Base-by-base conservation (phyloP, 2,329 filamentous ascomycete genomes). In the Botryosphaeria dothidea region DNA sequence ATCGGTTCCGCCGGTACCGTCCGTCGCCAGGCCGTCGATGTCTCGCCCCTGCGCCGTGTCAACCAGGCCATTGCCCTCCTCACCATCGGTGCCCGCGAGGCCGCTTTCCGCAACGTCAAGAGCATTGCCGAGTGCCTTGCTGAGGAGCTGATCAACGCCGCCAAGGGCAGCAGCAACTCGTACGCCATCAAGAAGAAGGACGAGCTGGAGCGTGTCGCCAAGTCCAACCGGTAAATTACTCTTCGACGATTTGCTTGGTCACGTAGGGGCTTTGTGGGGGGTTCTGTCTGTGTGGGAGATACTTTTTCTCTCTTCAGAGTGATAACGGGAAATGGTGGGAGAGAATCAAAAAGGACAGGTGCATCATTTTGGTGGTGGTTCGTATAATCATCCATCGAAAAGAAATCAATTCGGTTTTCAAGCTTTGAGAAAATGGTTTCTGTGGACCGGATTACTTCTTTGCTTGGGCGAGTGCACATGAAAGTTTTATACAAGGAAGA, bases 111-210 rank as follows among this genome's bases (percentile, higher is more conserved):
- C 84, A 99, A 99, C 89, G 91, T 99, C 89, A 99, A 99, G 93
- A 93, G 91, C 80, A 96, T 99, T 82, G 93, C 96, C 78, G 95
- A 99, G 89, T 98, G 95, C 88, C 87, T 99, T 78, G 95, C 95
- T 81, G 96, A 99, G 86, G 95, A 99, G 90, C 89, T 99, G 83
- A 98, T 99, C 91, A 99, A 99, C 89, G 96, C 96, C 82, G 96
- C 96, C 84, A 99, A 99, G 92, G 95, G 95, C 80, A 96, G 91
- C 90, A 96, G 92, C 86, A 99, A 99, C 93, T 97, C 93, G 75
- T 99, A 98, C 84, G 95, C 96, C 79, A 99, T 99, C 90, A 99
- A 99, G 93, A 99, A 99, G 93, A 99, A 99, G 94, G 95, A 99
- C 84, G 96, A 99, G 91, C 85, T 99, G 86, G 95, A 99, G 91